Evolutionary conservation across 1,284 basidiomycete genomes (phyloP).

Genomic region (Ceraceosorus bombacis): DNA sequence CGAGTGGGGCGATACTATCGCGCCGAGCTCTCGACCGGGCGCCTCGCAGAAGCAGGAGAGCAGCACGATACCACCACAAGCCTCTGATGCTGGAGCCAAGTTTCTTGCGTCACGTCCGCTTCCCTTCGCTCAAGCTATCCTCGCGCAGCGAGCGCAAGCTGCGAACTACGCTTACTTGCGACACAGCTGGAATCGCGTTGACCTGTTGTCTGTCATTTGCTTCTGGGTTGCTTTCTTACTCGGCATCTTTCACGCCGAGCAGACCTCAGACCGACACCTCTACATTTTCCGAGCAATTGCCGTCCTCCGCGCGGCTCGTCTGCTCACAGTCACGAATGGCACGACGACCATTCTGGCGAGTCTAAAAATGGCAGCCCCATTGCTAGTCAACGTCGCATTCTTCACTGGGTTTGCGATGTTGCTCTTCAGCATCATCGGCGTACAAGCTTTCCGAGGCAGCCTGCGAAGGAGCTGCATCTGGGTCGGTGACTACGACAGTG

Average conservation of each 20-base stretch:
- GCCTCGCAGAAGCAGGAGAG: neutral
- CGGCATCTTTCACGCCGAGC: slow-evolving; percentile 62
- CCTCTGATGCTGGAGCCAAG: slow-evolving; percentile 23
- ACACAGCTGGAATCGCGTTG: slow-evolving; percentile 88
- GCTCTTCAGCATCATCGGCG: slow-evolving; percentile 61
- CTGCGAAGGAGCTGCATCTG: slow-evolving; percentile 45
- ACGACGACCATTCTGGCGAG: slow-evolving; percentile 91
- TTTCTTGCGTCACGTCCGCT: slow-evolving; percentile 11
- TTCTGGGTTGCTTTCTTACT: slow-evolving; percentile 73
- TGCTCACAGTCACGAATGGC: slow-evolving; percentile 81
- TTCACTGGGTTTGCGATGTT: slow-evolving; percentile 85
- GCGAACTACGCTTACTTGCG: slow-evolving; percentile 63
- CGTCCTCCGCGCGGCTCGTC: slow-evolving; percentile 71
- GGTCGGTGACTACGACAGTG: slow-evolving; percentile 31
- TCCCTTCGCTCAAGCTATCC: slow-evolving; percentile 54
- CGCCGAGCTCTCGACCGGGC: no score
- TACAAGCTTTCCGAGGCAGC: slow-evolving; percentile 45
- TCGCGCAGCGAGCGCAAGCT: slow-evolving; percentile 47
- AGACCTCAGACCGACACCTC: slow-evolving; percentile 61
- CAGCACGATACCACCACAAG: neutral
- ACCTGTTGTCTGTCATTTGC: slow-evolving; percentile 70
- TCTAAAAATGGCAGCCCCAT: slow-evolving; percentile 78
- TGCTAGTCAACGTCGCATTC: slow-evolving; percentile 78
- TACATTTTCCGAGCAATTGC: slow-evolving; percentile 83
- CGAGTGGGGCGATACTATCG: neutral